Conservation (phyloP, 106 monocot species). For the Dendrobium nobile region DNA sequence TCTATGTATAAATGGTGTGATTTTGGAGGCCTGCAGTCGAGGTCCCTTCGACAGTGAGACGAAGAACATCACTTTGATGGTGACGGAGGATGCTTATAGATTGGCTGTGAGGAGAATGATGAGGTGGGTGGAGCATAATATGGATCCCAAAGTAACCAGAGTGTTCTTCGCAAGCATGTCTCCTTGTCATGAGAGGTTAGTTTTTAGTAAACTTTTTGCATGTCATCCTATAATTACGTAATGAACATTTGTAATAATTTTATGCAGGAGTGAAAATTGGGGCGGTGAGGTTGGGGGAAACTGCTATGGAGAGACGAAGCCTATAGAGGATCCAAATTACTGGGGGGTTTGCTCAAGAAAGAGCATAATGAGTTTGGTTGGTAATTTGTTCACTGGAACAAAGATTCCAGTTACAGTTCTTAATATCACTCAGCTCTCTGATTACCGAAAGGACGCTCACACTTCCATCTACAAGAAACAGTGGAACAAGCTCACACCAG, state of each 20-base stretch:
- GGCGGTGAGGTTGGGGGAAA: constrained; percentile 30
- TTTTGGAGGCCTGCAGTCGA: constrained; percentile 29
- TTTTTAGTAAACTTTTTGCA: neutral
- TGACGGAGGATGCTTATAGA: constrained; percentile 48
- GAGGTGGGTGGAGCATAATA: constrained; percentile 55
- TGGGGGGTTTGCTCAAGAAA: constrained; percentile 32
- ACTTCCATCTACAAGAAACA: constrained; percentile 55
- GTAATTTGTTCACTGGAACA: constrained; percentile 11
- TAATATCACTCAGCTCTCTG: constrained; percentile 47
- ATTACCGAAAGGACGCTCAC: constrained; percentile 55
- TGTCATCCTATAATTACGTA: neutral
- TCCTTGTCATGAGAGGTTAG: constrained; percentile 46
- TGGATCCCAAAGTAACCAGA: constrained; percentile 40
- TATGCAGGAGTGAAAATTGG: constrained; percentile 38
- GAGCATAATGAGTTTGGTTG: constrained; percentile 30
- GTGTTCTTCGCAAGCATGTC: constrained; percentile 68
- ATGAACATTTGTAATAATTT: neutral
- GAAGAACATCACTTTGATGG: constrained; percentile 38
- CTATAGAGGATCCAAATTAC: constrained; percentile 31
- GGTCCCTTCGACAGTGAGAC: constrained; percentile 36
- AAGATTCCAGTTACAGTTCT: constrained; percentile 26
- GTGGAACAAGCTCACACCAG: constrained; percentile 27
- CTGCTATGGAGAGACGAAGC: constrained; percentile 44
- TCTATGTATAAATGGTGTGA: constrained; percentile 5
- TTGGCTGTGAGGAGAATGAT: constrained; percentile 44